These are phyloP conservation scores for Aspergillus ostianus DNA, from an alignment of 495 filamentous ascomycete genomes.

Conservation along the genomic window DNA sequence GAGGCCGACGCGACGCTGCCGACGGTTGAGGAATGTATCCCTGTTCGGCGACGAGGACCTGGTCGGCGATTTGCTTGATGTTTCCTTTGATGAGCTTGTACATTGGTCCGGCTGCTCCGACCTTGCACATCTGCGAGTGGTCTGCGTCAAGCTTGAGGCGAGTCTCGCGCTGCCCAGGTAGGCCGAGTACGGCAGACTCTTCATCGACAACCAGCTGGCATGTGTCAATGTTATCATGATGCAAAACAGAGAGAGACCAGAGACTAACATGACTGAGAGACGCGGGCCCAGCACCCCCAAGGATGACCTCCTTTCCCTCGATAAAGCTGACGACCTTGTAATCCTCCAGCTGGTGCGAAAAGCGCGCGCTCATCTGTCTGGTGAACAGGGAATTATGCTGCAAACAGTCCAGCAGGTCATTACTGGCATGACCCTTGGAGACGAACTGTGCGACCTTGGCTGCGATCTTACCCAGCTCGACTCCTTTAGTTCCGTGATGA, in stretches of 20 bases:
- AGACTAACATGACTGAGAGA: constrained; percentile 34
- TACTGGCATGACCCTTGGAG: constrained; percentile 34
- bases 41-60: constrained; percentile 33
- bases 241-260: not conserved
- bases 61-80: constrained; percentile 38
- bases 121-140: constrained; percentile 42
- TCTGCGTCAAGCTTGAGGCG: constrained; percentile 42
- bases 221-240: constrained; percentile 10
- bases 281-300: constrained; percentile 31
- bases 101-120: constrained; percentile 32
- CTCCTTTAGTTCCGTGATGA: constrained; percentile 42
- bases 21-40: constrained; percentile 34
- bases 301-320: constrained; percentile 39
- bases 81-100: constrained; percentile 41
- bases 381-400: constrained; percentile 43
- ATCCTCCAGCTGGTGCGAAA: constrained; percentile 38
- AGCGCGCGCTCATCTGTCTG: constrained; percentile 37
- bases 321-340: constrained; percentile 43
- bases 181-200: constrained; percentile 38
- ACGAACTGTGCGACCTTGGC: constrained; percentile 35
- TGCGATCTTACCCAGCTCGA: constrained; percentile 39
- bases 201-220: constrained; percentile 38
- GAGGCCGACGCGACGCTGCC: constrained; percentile 14
- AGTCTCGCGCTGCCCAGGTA: constrained; percentile 38
- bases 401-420: constrained; percentile 36